These are phyloP conservation scores for Ustilago nuda DNA, from an alignment of 1,284 basidiomycete genomes.

Conservation along the genomic window DNA sequence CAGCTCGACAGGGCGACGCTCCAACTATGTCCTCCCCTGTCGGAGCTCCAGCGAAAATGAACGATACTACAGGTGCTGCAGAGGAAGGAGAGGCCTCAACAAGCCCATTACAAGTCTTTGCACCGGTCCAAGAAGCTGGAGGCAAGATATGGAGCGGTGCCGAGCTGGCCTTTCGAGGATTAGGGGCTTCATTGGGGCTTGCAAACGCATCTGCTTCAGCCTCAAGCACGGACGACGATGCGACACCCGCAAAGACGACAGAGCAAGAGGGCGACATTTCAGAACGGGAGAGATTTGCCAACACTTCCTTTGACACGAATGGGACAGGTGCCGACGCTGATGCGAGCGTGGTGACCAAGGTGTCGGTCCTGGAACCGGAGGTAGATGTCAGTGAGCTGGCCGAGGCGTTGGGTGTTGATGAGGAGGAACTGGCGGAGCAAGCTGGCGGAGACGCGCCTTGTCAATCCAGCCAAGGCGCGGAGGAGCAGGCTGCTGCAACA, in stretches of 20 bases:
- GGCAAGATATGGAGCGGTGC: constrained; percentile 52
- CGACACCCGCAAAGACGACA: not conserved
- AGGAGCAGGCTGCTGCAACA: not conserved
- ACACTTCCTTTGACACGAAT: constrained; percentile 34
- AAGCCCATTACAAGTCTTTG: constrained; percentile 36
- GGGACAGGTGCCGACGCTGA: constrained; percentile 18
- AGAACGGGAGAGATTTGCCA: constrained; percentile 28
- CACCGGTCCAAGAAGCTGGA: constrained; percentile 43
- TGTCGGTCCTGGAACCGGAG: constrained; percentile 45
- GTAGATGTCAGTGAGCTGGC: constrained; percentile 47
- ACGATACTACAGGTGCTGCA: not conserved
- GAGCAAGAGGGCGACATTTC: constrained; percentile 23
- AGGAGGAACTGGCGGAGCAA: not conserved
- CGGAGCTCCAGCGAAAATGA: constrained; percentile 7
- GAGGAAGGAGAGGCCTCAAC: constrained; percentile 8
- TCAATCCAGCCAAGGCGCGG: not conserved
- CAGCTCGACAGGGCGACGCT: not conserved
- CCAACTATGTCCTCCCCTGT: constrained; percentile 15
- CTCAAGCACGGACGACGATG: not conserved
- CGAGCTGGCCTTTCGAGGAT: constrained; percentile 34
- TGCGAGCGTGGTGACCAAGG: constrained; percentile 37
- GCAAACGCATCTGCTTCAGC: constrained; percentile 7
- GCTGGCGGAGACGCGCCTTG: not conserved
- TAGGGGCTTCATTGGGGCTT: constrained; percentile 40
- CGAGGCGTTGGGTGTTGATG: constrained; percentile 30